phyloP scores from a whole-genome alignment of 768 basidiomycete genomes.

The Leccinum variicolor region DNA sequence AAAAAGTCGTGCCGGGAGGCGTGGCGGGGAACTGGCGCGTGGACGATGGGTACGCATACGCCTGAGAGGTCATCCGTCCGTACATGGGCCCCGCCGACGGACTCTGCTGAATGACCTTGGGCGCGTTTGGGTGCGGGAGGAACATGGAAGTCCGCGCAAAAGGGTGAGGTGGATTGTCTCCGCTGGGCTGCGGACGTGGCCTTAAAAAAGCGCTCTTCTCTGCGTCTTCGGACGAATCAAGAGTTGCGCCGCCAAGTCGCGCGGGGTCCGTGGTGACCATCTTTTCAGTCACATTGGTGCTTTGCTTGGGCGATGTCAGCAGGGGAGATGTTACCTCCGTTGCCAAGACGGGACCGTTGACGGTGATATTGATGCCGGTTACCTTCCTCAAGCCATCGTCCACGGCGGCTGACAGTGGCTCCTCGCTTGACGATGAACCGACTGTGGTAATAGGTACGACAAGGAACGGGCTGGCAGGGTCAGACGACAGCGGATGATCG shows the following conservation, averaged over 20 bases:
- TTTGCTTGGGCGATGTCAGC: conserved; percentile 5
- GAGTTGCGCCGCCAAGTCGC: not conserved
- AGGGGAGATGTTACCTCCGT: conserved; percentile 11
- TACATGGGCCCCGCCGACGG: conserved; percentile 55
- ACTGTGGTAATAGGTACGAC: not conserved
- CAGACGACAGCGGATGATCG: conserved; percentile 1
- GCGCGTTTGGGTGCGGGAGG: conserved; percentile 54
- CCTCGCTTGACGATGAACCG: not conserved
- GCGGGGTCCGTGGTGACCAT: conserved; percentile 17
- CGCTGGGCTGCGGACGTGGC: conserved; percentile 19
- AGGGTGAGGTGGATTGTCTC: conserved; percentile 15
- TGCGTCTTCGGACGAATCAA: conserved; percentile 3
- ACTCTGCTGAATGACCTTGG: conserved; percentile 30
- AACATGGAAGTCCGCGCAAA: conserved; percentile 42
- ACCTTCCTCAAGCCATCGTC: conserved; percentile 14
- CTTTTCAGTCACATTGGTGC: conserved; percentile 8
- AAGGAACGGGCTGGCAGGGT: not conserved
- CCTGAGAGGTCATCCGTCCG: conserved; percentile 34
- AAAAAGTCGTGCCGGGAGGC: conserved; percentile 28
- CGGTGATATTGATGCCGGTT: conserved; percentile 6
- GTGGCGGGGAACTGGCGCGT: not conserved
- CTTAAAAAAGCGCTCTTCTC: conserved; percentile 25
- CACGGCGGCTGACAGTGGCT: conserved; percentile 10
- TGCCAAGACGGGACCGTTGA: conserved; percentile 4
- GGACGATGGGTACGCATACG: conserved; percentile 6